Percentiles rank a stretch among this genome's conserved stretches.
Conservation (phyloP, 2,329 filamentous ascomycete species). For the Emmonsiellopsis sp. region DNA sequence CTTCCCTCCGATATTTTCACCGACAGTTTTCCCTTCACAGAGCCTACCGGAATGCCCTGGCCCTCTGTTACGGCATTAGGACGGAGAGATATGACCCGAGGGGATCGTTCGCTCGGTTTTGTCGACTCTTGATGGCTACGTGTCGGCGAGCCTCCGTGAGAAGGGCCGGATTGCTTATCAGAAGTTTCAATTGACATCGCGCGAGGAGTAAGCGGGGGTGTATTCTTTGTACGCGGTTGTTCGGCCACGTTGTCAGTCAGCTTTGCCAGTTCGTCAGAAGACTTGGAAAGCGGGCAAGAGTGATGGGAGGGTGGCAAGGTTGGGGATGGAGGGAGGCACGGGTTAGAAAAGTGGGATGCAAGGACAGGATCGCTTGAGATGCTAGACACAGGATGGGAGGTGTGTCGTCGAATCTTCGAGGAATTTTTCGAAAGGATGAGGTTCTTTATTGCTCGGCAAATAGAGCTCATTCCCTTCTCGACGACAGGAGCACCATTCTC, state of each 20-base stretch:
- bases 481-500: constrained; percentile 29
- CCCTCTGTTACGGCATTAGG: constrained; percentile 15
- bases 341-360: constrained; percentile 62
- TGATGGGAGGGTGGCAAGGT: constrained; percentile 29
- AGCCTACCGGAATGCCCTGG: constrained; percentile 54
- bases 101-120: constrained; percentile 14
- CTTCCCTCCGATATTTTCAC: constrained; percentile 83
- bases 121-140: constrained; percentile 17
- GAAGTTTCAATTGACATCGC: constrained; percentile 61
- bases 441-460: constrained; percentile 37
- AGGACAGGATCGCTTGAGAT: constrained; percentile 57
- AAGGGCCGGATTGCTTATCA: constrained; percentile 16
- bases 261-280: constrained; percentile 44
- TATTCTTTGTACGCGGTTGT: constrained; percentile 66
- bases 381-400: constrained; percentile 48
- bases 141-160: constrained; percentile 14
- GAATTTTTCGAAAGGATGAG: constrained; percentile 32
- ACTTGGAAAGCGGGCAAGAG: constrained; percentile 32
- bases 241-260: constrained; percentile 72
- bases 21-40: constrained; percentile 76
- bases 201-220: constrained; percentile 79
- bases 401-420: constrained; percentile 34
- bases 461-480: constrained; percentile 32
- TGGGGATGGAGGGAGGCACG: constrained; percentile 48
- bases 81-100: constrained; percentile 5